A percentile compares a stretch with the other conserved stretches of the same genome.
phyloP scores from a whole-genome alignment of 2,329 filamentous ascomycete species.

The Didymella exigua region DNA sequence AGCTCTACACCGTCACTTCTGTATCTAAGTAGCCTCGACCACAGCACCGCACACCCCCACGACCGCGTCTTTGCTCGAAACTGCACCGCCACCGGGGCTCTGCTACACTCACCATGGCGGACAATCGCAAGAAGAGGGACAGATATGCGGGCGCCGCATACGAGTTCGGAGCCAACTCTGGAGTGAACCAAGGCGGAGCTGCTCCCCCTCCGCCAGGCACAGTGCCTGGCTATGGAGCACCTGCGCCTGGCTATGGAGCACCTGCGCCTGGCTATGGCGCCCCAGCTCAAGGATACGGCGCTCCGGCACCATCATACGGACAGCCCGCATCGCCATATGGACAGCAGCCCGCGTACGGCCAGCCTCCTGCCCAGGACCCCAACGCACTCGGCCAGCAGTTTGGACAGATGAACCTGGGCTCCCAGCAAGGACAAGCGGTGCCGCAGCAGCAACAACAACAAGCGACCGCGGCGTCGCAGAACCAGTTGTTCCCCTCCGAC shows the following conservation, averaged over 20 bases:
- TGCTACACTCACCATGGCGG: slow-evolving; percentile 38
- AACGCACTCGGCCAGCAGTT: slow-evolving; percentile 76
- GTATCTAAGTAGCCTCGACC: slow-evolving; percentile 24
- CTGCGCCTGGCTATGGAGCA: slow-evolving; percentile 12
- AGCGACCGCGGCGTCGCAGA: slow-evolving; percentile 53
- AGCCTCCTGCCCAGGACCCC: slow-evolving; percentile 63
- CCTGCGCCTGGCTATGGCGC: slow-evolving; percentile 14
- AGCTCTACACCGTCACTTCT: slow-evolving; percentile 31
- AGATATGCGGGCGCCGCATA: slow-evolving; percentile 94
- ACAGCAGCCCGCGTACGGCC: slow-evolving; percentile 30
- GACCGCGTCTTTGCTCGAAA: slow-evolving; percentile 17
- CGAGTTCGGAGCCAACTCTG: slow-evolving; percentile 89
- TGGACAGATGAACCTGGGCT: slow-evolving; percentile 74
- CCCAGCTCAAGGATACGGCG: slow-evolving; percentile 44
- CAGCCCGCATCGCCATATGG: slow-evolving; percentile 31
- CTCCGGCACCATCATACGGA: slow-evolving; percentile 42
- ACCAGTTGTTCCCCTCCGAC: slow-evolving; percentile 91
- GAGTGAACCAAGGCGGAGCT: slow-evolving; percentile 57
- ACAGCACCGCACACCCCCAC: slow-evolving; percentile 16
- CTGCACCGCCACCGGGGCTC: slow-evolving; percentile 14
- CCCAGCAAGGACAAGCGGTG: slow-evolving; percentile 50
- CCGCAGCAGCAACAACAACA: slow-evolving; percentile 38
- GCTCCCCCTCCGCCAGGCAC: slow-evolving; percentile 23
- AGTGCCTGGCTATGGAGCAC: slow-evolving; percentile 7
- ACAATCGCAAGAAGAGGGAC: slow-evolving; percentile 83